These are phyloP conservation scores for Gossypium davidsonii DNA, from an alignment of 441 rosid genomes.

Conservation along the genomic window DNA sequence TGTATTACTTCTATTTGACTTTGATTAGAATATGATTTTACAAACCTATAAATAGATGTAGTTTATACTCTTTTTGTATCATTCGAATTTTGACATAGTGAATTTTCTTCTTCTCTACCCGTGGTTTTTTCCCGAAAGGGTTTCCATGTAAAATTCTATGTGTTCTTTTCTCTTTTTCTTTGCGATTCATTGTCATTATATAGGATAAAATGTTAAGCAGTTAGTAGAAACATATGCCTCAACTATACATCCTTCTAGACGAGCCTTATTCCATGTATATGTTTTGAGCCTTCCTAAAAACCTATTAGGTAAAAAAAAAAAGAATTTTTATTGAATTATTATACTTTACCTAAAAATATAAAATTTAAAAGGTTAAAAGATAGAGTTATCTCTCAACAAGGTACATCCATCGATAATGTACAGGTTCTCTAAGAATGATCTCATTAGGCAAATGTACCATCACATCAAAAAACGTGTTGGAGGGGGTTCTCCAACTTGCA, in stretches of 20 bases:
- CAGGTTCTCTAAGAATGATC: neutral
- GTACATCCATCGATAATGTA: conserved; percentile 13
- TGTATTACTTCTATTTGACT: too few relatives aligned
- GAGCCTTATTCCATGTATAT: neutral
- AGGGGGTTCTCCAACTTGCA: neutral
- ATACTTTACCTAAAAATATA: neutral
- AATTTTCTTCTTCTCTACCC: too few relatives aligned
- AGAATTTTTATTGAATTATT: neutral
- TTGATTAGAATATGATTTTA: too few relatives aligned
- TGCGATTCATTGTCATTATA: neutral
- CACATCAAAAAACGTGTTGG: neutral
- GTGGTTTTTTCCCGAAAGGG: too few relatives aligned
- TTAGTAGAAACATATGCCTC: neutral
- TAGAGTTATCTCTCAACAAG: neutral
- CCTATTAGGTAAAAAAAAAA: neutral
- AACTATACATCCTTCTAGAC: neutral
- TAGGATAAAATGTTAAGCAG: neutral
- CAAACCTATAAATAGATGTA: too few relatives aligned
- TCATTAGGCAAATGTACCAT: neutral
- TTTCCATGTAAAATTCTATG: too few relatives aligned
- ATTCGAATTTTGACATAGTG: too few relatives aligned
- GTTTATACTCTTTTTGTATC: too few relatives aligned
- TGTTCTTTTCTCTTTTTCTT: too few relatives aligned
- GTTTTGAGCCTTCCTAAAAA: neutral
- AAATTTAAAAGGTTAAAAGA: neutral